Base-by-base conservation (phyloP, 1,284 basidiomycete species). In the Moesziomyces antarcticus region DNA sequence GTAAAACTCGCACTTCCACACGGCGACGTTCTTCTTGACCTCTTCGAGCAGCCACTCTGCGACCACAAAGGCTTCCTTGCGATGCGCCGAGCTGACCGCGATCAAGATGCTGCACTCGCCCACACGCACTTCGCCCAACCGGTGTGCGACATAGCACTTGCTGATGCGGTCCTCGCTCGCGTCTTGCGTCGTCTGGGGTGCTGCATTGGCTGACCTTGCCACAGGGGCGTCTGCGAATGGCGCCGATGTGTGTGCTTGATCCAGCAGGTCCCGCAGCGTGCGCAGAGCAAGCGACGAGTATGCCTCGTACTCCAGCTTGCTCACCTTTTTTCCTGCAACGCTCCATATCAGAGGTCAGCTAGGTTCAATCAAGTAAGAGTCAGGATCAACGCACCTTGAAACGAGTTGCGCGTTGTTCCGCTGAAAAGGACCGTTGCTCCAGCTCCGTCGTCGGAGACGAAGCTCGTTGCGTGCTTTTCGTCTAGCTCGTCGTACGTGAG, bases 1-100 rank as follows among this genome's bases (percentile, higher is more conserved):
- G 21, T 75, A 75, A 24, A 89, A 91, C 82, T 95, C 93, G 77
- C 90, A 86, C 86, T 95, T 95, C 93, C 93, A 95, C 72, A 95
- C 91, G 82, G 92, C 92, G 35, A 88, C 92, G 74, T 89, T 90
- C 65, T 86, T 85, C 86, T 96, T 96, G 60, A 94, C 89, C 61
- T 91, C 88, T 84, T 96, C 93, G 20, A 95, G 86, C 64, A 93
- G 89, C 81, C 86, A 89, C 83, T 94, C 93, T 79, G 92, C 93
- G 14, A 90, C 90, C 50, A 87, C 85, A 81, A 94, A 94, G 3
- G 92, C 90, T 79, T 92, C 91, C 73, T 89, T 90, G 25, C 93
- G 87, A 85, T 93, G 93, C 21, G 92, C 91, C n/a, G 91, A 90
- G 11, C 92, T 92, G 8, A 93, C 92, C 2, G 91, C 92, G 61